Evolutionary conservation across 2,329 filamentous ascomycete species (phyloP).

Genomic region (Fusarium lyarnte): DNA sequence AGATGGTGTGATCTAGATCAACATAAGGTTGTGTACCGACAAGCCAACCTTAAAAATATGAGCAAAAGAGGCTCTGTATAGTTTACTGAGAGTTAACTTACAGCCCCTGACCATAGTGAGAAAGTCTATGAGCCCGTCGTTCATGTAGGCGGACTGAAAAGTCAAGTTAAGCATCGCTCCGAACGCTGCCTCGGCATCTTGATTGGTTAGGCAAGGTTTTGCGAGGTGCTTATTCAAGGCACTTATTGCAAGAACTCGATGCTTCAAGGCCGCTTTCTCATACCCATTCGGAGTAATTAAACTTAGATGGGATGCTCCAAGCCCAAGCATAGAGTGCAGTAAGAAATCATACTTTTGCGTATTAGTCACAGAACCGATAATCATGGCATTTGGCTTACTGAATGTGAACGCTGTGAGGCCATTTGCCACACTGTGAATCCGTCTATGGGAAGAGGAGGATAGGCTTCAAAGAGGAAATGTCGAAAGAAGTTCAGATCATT

Average conservation of each 20-base stretch:
- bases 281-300: conserved; percentile 40
- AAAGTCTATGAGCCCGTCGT: conserved; percentile 53
- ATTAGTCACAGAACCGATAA: neutral
- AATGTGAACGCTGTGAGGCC: conserved; percentile 51
- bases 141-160: conserved; percentile 53
- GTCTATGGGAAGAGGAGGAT: conserved; percentile 52
- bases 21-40: conserved; percentile 36
- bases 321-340: conserved; percentile 54
- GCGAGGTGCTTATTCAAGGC: conserved; percentile 49
- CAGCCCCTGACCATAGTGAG: conserved; percentile 52
- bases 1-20: conserved; percentile 36
- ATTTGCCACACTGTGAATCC: conserved; percentile 50
- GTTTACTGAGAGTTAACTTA: conserved; percentile 22
- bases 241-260: conserved; percentile 51
- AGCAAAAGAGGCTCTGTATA: neutral
- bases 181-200: conserved; percentile 51
- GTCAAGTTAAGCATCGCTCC: conserved; percentile 50
- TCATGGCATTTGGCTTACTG: conserved; percentile 38
- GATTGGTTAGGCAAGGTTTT: conserved; percentile 39
- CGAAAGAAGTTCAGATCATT: conserved; percentile 63
- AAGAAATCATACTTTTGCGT: conserved; percentile 50
- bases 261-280: conserved; percentile 45
- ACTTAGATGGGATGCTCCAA: conserved; percentile 52
- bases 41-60: conserved; percentile 37
- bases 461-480: conserved; percentile 60